Evolutionary conservation across 108 stramenopile genomes (phyloP).

Genomic region (Epithemia pelagica): DNA sequence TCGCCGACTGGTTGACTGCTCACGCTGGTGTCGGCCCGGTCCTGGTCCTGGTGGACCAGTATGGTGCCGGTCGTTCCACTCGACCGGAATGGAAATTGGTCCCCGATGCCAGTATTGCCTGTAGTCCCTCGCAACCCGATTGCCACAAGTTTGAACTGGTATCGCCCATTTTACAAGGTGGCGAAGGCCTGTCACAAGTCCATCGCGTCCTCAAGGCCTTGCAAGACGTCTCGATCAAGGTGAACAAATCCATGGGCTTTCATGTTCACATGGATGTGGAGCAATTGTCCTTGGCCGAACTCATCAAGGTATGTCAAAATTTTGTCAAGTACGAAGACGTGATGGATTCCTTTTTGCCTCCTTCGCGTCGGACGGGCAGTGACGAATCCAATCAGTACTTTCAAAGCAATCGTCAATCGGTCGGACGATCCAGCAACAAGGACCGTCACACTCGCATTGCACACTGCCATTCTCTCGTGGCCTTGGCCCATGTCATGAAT

Average conservation of each 20-base stretch:
- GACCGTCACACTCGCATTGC: conserved; percentile 24
- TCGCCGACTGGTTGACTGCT: neutral
- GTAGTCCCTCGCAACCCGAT: conserved; percentile 23
- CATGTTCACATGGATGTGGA: conserved; percentile 53
- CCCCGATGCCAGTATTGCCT: conserved; percentile 34
- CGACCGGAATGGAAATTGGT: conserved; percentile 37
- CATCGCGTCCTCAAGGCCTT: conserved; percentile 29
- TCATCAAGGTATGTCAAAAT: conserved; percentile 57
- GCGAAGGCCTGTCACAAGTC: conserved; percentile 43
- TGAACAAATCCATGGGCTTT: conserved; percentile 43
- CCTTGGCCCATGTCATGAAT: conserved; percentile 34
- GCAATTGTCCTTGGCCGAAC: conserved; percentile 17
- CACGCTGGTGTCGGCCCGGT: conserved; percentile 5
- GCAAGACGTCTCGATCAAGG: conserved; percentile 3
- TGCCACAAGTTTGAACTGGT: conserved; percentile 53
- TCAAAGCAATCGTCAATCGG: conserved; percentile 30
- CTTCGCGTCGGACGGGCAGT: conserved; percentile 38
- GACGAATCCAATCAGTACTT: conserved; percentile 26
- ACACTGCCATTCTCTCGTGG: conserved; percentile 20
- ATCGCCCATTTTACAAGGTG: conserved; percentile 41
- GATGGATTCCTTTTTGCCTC: conserved; percentile 53
- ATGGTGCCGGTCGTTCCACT: neutral
- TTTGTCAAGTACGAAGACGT: conserved; percentile 60
- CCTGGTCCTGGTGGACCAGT: neutral
- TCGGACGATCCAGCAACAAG: conserved; percentile 19